Base-by-base conservation (phyloP, 306 rosid species). In the Cyclanthera cordifolia region DNA sequence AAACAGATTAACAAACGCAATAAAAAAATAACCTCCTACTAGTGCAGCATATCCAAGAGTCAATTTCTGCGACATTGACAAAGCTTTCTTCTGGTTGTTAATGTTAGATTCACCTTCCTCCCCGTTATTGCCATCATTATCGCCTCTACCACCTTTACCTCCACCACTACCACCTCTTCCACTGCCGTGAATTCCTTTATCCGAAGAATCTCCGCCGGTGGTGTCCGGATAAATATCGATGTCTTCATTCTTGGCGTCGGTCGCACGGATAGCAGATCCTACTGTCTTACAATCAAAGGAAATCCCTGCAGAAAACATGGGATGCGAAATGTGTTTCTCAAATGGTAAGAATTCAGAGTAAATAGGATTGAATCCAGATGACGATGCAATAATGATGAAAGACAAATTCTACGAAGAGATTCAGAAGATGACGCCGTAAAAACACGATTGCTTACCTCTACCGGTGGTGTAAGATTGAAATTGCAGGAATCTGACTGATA, bases 31-130 rank as follows among this genome's bases (percentile, higher is more conserved):
- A n/a, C 99, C 99, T 90, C 95, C 99, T 64, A 94, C 86, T 49
- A 94, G 91, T 3, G 83, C 86, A 81, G 99, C 99, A 79, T 90
- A 94, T 64, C 81, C 97, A 24, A 94, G 86, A 70, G 99, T 94
- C 16, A 94, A 74, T 70, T 94, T 90, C 88, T 94, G 99, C 55
- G 99, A 94, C 97, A 90, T 86, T 25, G 89, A 90, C 81, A 85
- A 21, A 52, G 67, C 55, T 58, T 72, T 78, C 47, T 86, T 86
- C 84, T 58, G 72, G 71, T 74, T 79, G 27, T 76, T 81, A 8
- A 76, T 76, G 13, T 80, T 79, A 13, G 88, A 78, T 67, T 83
- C 90, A 48, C 78, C 92, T 65, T 82, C 86, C 54, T 77, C 80
- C 43, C 82, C 85, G 23, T 79, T 78, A 39, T 70, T 77, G 3